Evolutionary conservation across 2,329 filamentous ascomycete genomes (phyloP), one percentile per base, ranked within the genome.

Genomic region (Fusarium sp.): DNA sequence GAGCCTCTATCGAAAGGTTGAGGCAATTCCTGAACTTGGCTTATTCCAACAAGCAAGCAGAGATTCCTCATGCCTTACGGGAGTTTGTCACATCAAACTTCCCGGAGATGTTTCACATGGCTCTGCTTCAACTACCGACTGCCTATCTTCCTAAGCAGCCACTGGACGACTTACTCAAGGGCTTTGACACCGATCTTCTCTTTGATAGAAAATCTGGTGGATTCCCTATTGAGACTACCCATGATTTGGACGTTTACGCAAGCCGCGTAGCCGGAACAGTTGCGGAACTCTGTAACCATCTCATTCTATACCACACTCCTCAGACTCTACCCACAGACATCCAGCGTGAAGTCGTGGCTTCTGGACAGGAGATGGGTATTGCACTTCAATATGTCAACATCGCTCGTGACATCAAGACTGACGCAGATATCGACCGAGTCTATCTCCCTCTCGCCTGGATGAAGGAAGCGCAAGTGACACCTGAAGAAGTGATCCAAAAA

Each of bases 311-410:
- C 63, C 87, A 92, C 72, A 83, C 79, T 71, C 34, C 81, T 48
- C 65, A 77, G 15, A 1, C 18, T 2, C 7, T 65, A 3, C 42
- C 62, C 0, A 15, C 34, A 1, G 46, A 66, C 1, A 42, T 53
- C 1, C 61, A 65, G 1, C 42, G 54, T 1, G 53, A 65, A 13
- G 81, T 92, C 7, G 80, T 90, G 15, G 74, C 80, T 17, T 86
- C 89, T 1, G 90, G 90, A 2, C 82, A 84, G 20, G 82, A 84
- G 28, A 93, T 93, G 91, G 92, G 92, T 0, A 85, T 91, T 34
- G 91, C 91, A 2, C 80, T 94, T n/a, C 91, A 94, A 73, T 93
- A 91, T 71, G 87, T 92, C 72, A 94, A 94, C 73, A 93, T 94
- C 64, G 89, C 91, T 5, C 88, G 92, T 22, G 92, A 94, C 72